These are phyloP conservation scores for Myxozyma vanderwaltii DNA, from an alignment of 805 yeast genomes.

Conservation along the genomic window DNA sequence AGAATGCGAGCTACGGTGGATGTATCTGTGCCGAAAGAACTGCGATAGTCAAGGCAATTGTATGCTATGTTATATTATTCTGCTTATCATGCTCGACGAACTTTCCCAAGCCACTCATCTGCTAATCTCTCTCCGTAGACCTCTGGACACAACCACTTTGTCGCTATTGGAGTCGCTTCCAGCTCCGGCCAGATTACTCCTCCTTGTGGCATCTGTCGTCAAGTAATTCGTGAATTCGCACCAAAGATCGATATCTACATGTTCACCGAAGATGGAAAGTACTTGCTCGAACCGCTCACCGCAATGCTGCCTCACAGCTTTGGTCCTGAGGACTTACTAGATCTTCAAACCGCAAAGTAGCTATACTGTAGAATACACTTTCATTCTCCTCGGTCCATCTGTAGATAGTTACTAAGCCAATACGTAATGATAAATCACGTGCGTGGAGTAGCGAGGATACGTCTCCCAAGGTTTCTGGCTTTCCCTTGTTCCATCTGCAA, in stretches of 20 bases:
- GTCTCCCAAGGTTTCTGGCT: too few relatives aligned
- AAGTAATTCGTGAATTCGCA: conserved; percentile 81
- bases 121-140: conserved; percentile 22
- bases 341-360: background rate
- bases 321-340: conserved; percentile 69
- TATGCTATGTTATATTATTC: conserved; percentile 33
- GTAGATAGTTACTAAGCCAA: too few relatives aligned
- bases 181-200: conserved; percentile 61
- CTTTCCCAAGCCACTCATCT: too few relatives aligned
- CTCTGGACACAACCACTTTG: conserved; percentile 45
- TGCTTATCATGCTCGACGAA: too few relatives aligned
- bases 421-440: too few relatives aligned
- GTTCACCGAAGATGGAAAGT: conserved; percentile 59
- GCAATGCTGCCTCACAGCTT: conserved; percentile 78
- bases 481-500: too few relatives aligned
- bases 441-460: too few relatives aligned
- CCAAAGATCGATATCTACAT: conserved; percentile 62
- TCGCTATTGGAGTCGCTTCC: conserved; percentile 68
- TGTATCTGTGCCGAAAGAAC: conserved; percentile 77
- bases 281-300: conserved; percentile 48
- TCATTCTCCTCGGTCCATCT: too few relatives aligned
- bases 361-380: too few relatives aligned
- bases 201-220: conserved; percentile 96
- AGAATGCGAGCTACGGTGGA: conserved; percentile 88
- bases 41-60: conserved; percentile 60